phyloP scores from a whole-genome alignment of 495 filamentous ascomycete genomes.

The Penicillium malachiteum region DNA sequence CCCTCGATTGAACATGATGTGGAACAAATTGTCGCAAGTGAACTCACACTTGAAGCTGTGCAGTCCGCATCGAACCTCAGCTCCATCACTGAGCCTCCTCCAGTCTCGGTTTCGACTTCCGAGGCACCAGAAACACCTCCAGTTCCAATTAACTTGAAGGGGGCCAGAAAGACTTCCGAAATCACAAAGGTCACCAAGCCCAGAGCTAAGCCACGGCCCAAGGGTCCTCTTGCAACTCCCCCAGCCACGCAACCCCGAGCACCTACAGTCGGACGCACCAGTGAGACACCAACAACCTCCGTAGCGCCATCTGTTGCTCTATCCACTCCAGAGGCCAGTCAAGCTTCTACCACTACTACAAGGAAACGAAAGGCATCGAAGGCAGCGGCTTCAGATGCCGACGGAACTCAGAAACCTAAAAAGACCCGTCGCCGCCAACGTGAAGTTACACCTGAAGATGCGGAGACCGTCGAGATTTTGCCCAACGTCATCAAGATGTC shows the following conservation, averaged over 20 bases:
- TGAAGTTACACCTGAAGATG: constrained; percentile 71
- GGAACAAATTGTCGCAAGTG: background rate
- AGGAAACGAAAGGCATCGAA: constrained; percentile 30
- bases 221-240: constrained; percentile 2
- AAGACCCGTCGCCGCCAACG: constrained; percentile 37
- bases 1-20: constrained; percentile 18
- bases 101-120: background rate
- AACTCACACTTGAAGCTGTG: background rate
- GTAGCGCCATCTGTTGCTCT: constrained; percentile 5
- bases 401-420: constrained; percentile 30
- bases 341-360: constrained; percentile 16
- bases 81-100: background rate
- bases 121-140: background rate
- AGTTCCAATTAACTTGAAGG: constrained; percentile 9
- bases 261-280: constrained; percentile 11
- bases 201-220: background rate
- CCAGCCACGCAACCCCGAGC: constrained; percentile 12
- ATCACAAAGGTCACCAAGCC: constrained; percentile 14
- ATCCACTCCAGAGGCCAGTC: constrained; percentile 18
- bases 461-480: constrained; percentile 70
- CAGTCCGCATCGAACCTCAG: background rate
- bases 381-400: constrained; percentile 20
- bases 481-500: constrained; percentile 73
- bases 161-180: constrained; percentile 20
- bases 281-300: constrained; percentile 4